These are phyloP conservation scores for Phaeosphaeria sp. DNA, from an alignment of 2,329 filamentous ascomycete genomes.

Conservation along the genomic window DNA sequence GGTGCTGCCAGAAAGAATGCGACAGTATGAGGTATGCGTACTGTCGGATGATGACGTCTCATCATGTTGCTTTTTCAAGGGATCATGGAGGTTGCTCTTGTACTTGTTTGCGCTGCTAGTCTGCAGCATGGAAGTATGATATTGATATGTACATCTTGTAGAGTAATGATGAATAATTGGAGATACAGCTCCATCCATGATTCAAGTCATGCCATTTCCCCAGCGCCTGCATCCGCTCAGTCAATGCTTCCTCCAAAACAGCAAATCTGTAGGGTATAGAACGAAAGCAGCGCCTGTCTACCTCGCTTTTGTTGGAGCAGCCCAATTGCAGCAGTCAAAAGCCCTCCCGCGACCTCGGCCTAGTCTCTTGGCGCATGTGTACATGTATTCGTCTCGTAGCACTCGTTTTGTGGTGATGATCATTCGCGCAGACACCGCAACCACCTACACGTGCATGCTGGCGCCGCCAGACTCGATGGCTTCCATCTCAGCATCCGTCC, in stretches of 20 bases:
- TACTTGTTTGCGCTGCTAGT: neutral
- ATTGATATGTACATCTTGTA: conserved; percentile 1
- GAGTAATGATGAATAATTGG: conserved; percentile 9
- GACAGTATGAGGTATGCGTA: neutral
- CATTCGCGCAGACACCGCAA: neutral
- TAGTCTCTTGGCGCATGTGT: conserved; percentile 20
- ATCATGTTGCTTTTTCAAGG: neutral
- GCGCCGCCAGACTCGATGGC: conserved; percentile 94
- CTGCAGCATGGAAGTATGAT: neutral
- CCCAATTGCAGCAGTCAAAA: conserved; percentile 1
- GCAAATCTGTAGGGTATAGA: conserved; percentile 39
- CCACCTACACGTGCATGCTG: conserved; percentile 60
- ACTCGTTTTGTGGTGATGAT: conserved; percentile 18
- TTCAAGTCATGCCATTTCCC: conserved; percentile 1
- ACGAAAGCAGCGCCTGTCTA: conserved; percentile 26
- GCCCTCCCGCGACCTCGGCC: conserved; percentile 11
- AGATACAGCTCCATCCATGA: neutral
- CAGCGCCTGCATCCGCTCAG: conserved; percentile 8
- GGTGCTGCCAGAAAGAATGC: neutral
- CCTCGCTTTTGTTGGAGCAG: conserved; percentile 23
- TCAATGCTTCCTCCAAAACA: conserved; percentile 19
- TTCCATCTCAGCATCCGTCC: conserved; percentile 87
- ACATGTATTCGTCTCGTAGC: conserved; percentile 26
- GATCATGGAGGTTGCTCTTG: neutral
- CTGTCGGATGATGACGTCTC: neutral